Percentiles rank a stretch among this genome's conserved stretches.
phyloP scores from a whole-genome alignment of 2,329 filamentous ascomycete species.

The Fusarium brevicatenulatum region DNA sequence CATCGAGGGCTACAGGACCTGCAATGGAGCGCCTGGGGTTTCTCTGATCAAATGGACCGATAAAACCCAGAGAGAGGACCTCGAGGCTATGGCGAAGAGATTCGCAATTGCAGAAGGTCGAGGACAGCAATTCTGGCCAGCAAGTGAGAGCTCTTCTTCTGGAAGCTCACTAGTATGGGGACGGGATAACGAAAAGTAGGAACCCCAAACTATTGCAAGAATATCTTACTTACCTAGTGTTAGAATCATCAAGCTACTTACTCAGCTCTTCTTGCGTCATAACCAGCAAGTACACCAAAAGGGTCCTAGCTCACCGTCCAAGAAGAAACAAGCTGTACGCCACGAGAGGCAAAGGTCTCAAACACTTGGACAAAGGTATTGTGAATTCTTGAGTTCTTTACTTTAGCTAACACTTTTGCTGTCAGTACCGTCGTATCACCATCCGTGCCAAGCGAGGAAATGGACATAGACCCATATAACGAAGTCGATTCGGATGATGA shows the following conservation, averaged over 20 bases:
- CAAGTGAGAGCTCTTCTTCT: neutral
- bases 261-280: neutral
- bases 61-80: no score
- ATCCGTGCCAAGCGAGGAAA: neutral
- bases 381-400: accelerated
- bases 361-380: neutral
- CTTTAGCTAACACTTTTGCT: neutral
- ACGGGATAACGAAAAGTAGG: neutral
- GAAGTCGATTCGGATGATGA: neutral
- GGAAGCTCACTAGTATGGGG: neutral
- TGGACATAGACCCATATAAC: neutral
- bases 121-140: neutral
- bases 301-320: neutral
- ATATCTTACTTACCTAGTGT: neutral
- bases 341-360: neutral
- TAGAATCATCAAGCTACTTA: neutral
- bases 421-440: neutral
- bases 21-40: neutral
- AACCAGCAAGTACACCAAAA: neutral
- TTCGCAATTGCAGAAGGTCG: neutral
- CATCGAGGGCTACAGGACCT: neutral
- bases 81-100: neutral
- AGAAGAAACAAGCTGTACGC: neutral
- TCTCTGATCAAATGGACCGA: neutral
- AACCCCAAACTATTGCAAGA: accelerated